Evolutionary conservation across 305 asterid species (phyloP), one percentile per base, ranked within the genome.

Genomic region (Coffea humblotiana): DNA sequence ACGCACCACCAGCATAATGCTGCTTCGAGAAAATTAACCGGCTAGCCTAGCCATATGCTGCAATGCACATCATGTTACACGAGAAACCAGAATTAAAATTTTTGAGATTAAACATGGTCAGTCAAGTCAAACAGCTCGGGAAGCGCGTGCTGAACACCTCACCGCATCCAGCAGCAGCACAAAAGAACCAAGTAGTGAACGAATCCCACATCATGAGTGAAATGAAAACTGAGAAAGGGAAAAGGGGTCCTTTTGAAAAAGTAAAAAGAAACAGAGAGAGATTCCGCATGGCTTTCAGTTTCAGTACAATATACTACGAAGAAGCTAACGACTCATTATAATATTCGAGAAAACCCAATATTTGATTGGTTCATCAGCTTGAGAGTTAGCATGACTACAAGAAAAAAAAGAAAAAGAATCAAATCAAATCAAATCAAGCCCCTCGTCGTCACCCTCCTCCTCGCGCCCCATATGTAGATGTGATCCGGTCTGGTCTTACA

Each of bases 221-320:
- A 71, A 43, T 74, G 76, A 80, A 80, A 37, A 52, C 64, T 73
- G 48, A 77, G 79, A 82, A 79, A 54, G 54, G 32, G 49, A 65
- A 40, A 60, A 64, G 18, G 79, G 54, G 76, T 40, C 73, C 77
- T 76, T 84, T 82, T 67, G 75, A 54, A 85, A 65, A 84, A 32
- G 74, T 6, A 49, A 56, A 35, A 69, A 61, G 8, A 61, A 8
- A 27, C 45, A 56, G 74, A 78, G 79, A 80, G 83, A 40, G 43
- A 78, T 77, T 78, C 82, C 81, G 65, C 84, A 72, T 64, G 74
- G 74, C 80, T 77, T 65, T 67, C 65, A 29, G 81, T 76, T 83
- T 72, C 83, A 71, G 27, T 25, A 12, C n/a, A 61, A 19, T n/a
- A 19, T n/a, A 49, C 54, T 23, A 77, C 51, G 75, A 69, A 47